Conservation (phyloP, 2,329 filamentous ascomycete genomes). For the Stromatinia cepivora region DNA sequence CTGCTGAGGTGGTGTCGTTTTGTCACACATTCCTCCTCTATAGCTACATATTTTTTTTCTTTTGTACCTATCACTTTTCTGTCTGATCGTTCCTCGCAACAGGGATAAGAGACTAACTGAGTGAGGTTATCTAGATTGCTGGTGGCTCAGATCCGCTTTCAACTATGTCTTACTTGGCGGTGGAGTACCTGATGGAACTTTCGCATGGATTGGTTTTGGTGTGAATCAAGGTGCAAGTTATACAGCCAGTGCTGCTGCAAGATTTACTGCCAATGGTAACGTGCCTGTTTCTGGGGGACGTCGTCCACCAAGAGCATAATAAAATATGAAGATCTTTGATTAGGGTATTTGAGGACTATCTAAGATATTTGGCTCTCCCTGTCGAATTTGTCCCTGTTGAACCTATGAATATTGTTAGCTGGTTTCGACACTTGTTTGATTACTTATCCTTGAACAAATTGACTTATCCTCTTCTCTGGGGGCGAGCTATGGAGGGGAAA, state of each 20-base stretch:
- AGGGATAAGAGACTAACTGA: no score
- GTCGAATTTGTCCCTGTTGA: no score
- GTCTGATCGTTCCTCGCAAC: no score
- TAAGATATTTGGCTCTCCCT: background rate
- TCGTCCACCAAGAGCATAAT: background rate
- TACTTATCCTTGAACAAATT: background rate
- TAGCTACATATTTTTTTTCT: no score
- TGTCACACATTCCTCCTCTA: no score
- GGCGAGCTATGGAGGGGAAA: background rate
- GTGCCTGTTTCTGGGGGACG: background rate
- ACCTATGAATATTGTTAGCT: background rate
- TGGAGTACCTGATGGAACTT: no score
- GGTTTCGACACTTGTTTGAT: background rate
- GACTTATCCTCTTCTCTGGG: background rate
- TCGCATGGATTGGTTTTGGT: background rate
- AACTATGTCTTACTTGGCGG: no score
- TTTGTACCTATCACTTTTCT: no score
- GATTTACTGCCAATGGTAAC: background rate
- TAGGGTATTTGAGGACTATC: background rate
- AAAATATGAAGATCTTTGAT: background rate
- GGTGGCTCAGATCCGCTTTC: no score
- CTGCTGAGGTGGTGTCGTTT: no score
- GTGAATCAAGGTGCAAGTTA: background rate
- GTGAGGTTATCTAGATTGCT: no score
- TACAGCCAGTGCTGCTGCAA: slow-evolving; percentile 4